Conservation (phyloP, 2,329 filamentous ascomycete species). For the Pezicula carpinea region DNA sequence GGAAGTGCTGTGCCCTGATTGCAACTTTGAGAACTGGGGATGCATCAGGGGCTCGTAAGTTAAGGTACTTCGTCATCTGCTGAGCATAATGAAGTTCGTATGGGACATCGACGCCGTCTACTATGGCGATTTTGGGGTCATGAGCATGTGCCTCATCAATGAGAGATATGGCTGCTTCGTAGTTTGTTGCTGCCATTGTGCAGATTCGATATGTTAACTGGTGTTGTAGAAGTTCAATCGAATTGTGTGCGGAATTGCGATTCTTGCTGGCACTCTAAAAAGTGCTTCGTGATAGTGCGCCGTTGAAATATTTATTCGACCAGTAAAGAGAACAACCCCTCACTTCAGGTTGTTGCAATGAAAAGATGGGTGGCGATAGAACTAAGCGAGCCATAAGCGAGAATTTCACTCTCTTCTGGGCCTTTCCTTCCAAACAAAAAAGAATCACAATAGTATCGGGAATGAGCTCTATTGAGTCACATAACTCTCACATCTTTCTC, state of each 20-base stretch:
- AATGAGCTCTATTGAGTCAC: too few relatives aligned
- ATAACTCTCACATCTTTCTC: too few relatives aligned
- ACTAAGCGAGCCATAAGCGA: too few relatives aligned
- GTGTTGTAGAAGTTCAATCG: background rate
- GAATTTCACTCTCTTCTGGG: too few relatives aligned
- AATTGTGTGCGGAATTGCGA: background rate
- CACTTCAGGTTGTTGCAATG: too few relatives aligned
- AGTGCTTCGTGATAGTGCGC: too few relatives aligned
- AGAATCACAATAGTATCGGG: too few relatives aligned
- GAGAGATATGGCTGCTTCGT: conserved; percentile 50
- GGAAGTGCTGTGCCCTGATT: conserved; percentile 79
- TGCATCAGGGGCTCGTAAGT: conserved; percentile 53
- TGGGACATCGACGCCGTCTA: conserved; percentile 45
- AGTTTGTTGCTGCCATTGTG: conserved; percentile 25
- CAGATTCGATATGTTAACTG: background rate
- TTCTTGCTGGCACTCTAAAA: background rate
- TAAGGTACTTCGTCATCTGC: conserved; percentile 73
- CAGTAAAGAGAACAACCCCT: too few relatives aligned
- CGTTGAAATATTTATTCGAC: too few relatives aligned
- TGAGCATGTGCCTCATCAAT: conserved; percentile 71
- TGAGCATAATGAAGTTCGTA: conserved; percentile 81
- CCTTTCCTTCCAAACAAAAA: too few relatives aligned
- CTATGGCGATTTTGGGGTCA: conserved; percentile 56
- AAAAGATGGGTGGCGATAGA: too few relatives aligned
- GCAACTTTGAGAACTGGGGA: conserved; percentile 67